Base-by-base conservation (phyloP, 2,329 filamentous ascomycete genomes). In the Verticillium klebahnii region DNA sequence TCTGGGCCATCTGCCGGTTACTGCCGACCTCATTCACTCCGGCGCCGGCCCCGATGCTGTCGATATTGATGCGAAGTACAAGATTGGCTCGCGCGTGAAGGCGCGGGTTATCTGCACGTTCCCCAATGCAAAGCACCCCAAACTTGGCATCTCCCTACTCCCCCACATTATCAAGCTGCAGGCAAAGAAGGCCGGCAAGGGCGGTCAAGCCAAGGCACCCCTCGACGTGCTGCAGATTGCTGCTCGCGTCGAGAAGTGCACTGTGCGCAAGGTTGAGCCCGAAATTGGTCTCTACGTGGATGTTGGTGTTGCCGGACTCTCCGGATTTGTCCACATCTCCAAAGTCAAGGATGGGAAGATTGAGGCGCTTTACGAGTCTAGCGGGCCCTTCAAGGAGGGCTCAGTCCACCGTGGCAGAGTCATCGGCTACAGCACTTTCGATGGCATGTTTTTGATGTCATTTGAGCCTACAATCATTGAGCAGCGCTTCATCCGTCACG, bases 271-370 rank as follows among this genome's bases (percentile, higher is more conserved):
- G 67, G 92, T 97, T 2, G 90, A 96, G 67, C 81, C 88, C 5
- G 87, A 89, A 3, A 85, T 94, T 63, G 96, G 95, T 60, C 80
- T 97, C 2, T 97, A 96, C 69, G 82, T 93, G 8, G 85, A 90
- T 67, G 77, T 93, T 45, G 88, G 88, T 1, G 66, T 77, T 17
- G 65, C 74, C 4, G 92, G 88, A 34, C 80, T 94, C 2, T 80
- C 85, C n/a, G 92, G 92, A 11, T 99, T 97, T 70, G 93, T 96
- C 25, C 95, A 99, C 74, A 96, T 99, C 66, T 99, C 95, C 1
- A 87, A 91, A 66, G 85, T 99, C 64, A 90, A 94, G 63, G 94
- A 99, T 73, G 89, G 89, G 67, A 96, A 95, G 73, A 85, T 97
- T 60, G 95, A 98, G 65, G 86, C 85, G 1, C 80, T 99, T 5